Percentiles rank a stretch among this genome's conserved stretches.
phyloP scores from a whole-genome alignment of 306 rosid species.

The Lathyrus sativus region DNA sequence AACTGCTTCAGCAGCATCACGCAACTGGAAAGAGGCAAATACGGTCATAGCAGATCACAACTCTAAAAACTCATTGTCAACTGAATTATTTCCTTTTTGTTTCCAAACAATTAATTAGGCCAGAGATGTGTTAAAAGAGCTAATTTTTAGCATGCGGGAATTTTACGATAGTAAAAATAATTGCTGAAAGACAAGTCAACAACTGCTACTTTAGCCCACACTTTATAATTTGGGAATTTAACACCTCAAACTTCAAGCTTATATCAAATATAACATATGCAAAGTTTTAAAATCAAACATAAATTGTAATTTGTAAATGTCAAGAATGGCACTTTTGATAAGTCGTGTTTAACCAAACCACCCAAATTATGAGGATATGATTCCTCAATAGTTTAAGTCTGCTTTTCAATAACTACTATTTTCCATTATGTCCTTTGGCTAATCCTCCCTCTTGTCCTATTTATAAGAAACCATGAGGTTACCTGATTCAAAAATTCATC shows the following conservation, averaged over 20 bases:
- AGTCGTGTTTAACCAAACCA: slow-evolving; percentile 12
- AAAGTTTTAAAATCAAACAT: slow-evolving; percentile 14
- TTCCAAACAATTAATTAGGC: slow-evolving; percentile 25
- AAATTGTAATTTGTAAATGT: background rate
- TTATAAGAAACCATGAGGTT: background rate
- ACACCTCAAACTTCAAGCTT: slow-evolving; percentile 25
- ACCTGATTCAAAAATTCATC: slow-evolving; percentile 98
- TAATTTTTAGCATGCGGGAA: background rate
- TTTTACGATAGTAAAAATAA: slow-evolving; percentile 21
- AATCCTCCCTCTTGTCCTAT: no score
- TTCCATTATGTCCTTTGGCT: background rate
- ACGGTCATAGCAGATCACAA: background rate
- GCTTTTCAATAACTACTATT: background rate
- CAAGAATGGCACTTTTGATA: background rate
- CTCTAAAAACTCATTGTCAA: slow-evolving; percentile 4
- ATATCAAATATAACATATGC: slow-evolving; percentile 12
- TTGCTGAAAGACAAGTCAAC: slow-evolving; percentile 14
- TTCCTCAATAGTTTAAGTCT: background rate
- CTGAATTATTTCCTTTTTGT: background rate
- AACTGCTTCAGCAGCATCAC: slow-evolving; percentile 86
- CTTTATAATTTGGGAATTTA: slow-evolving; percentile 9
- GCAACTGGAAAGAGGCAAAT: slow-evolving; percentile 56
- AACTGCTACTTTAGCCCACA: background rate
- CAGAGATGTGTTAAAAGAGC: background rate
- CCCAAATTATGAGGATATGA: background rate